Evolutionary conservation across 2,329 filamentous ascomycete species (phyloP).

Genomic region (Fusarium agapanthi): DNA sequence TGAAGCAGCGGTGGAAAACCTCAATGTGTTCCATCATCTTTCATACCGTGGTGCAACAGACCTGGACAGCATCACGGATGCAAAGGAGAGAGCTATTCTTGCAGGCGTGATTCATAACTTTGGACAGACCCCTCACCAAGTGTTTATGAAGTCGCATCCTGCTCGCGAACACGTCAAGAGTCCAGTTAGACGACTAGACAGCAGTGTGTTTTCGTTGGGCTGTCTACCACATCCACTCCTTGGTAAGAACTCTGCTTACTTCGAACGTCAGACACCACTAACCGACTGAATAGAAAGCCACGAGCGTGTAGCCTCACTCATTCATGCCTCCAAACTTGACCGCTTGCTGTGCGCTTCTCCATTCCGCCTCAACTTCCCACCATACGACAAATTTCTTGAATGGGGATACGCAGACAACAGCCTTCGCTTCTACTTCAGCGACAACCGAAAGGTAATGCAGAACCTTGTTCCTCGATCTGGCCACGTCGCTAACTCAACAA

Average conservation of each 20-base stretch:
- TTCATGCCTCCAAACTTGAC: conserved; percentile 82
- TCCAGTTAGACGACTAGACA: conserved; percentile 77
- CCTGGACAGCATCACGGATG: conserved; percentile 88
- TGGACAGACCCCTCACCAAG: conserved; percentile 94
- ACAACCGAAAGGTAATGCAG: conserved; percentile 73
- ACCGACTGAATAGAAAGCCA: conserved; percentile 62
- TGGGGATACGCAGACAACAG: conserved; percentile 97
- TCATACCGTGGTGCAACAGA: conserved; percentile 96
- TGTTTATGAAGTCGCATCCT: conserved; percentile 85
- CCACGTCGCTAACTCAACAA: conserved; percentile 41
- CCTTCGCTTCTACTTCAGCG: conserved; percentile 87
- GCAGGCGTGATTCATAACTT: conserved; percentile 99
- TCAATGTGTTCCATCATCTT: conserved; percentile 95
- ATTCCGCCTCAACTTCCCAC: conserved; percentile 87
- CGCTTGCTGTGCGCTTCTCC: conserved; percentile 84
- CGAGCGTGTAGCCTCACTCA: conserved; percentile 81
- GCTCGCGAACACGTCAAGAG: conserved; percentile 74
- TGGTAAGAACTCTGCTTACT: conserved; percentile 51
- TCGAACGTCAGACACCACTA: neutral
- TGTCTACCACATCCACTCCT: conserved; percentile 82
- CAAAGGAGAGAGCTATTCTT: conserved; percentile 84
- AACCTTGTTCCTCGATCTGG: neutral
- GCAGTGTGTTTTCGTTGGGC: conserved; percentile 76
- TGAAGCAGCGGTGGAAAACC: conserved; percentile 87
- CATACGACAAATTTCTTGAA: conserved; percentile 92